Base-by-base conservation (phyloP, 2,329 filamentous ascomycete genomes). In the Raffaelea deltoideospora region DNA sequence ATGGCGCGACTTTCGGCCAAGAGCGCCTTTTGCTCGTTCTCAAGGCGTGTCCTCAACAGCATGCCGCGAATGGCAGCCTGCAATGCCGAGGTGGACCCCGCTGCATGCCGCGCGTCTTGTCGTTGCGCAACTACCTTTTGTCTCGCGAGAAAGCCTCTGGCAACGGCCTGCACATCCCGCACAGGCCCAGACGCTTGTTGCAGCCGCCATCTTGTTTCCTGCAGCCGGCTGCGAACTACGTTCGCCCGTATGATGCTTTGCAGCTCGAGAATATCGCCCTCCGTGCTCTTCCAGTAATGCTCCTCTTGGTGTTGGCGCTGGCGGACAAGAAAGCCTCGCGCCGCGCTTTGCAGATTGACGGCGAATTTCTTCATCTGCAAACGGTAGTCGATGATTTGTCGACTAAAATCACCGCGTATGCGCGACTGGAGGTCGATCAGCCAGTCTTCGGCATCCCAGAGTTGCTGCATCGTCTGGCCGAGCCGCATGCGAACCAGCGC, bases 361-460 rank as follows among this genome's bases (percentile, higher is more conserved):
- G 87, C 83, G 51, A 93, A 94, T 17, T 63, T 69, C 38, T 74
- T 72, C 87, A 94, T 95, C 45, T 78, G 73, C 39, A 90, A 62
- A 33, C 82, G 74, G 57, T 95, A 95, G 42, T 74, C 72, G 45
- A 79, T 72, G 39, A 96, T 72, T 53, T 95, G 85, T 32, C 88
- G 69, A 2, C 83, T 72, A 59, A 84, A 94, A 49, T 92, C 85
- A 37, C 86, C 92, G 41, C 90, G 76, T 38, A 96, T 80, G 28
- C 79, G 74, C 8, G 87, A 75, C 55, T 98, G 92, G 10, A 98
- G 64, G 36, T 93, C 79, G 31, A 88, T 61, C 21, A 98, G 58
- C 54, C 70, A 65, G 20, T 78, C 69, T 55, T 98, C 90, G 11
- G 72, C 69, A 43, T 90, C 80, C 90, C 90, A 98, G 4, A 98